These are phyloP conservation scores for Selenicereus undatus DNA, from an alignment of 148 eudicot species.

Conservation along the genomic window DNA sequence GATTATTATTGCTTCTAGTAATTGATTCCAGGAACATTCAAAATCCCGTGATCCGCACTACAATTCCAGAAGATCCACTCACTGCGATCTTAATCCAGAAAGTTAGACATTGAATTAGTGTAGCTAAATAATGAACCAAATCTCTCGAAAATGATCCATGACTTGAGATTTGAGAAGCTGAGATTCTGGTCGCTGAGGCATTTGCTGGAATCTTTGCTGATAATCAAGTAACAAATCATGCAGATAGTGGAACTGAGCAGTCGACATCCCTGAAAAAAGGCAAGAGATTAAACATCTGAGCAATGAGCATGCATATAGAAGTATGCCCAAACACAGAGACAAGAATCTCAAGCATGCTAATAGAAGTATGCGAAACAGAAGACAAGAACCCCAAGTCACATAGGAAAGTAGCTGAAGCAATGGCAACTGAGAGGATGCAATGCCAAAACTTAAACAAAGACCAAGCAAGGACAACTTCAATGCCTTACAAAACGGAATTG, in stretches of 20 bases:
- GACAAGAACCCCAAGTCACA: no score
- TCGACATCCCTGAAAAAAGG: neutral
- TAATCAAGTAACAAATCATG: neutral
- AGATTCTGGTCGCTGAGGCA: neutral
- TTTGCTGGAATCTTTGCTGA: neutral
- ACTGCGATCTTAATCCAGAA: neutral
- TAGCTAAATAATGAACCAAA: neutral
- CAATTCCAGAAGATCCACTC: no score
- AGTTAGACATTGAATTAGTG: neutral
- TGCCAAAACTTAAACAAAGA: no score
- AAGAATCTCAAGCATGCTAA: no score
- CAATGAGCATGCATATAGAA: slow-evolving; percentile 1
- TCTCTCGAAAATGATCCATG: neutral
- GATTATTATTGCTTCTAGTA: neutral
- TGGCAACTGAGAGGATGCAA: no score
- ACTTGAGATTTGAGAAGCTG: neutral
- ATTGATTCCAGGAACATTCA: neutral
- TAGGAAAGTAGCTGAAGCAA: no score
- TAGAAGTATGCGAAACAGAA: no score
- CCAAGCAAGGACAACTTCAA: no score
- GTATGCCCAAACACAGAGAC: neutral
- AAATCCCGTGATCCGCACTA: neutral
- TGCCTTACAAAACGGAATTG: no score
- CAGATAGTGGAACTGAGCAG: neutral
- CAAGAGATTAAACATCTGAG: neutral